Conservation (phyloP, 495 filamentous ascomycete species). For the Podospora tetraspora region DNA sequence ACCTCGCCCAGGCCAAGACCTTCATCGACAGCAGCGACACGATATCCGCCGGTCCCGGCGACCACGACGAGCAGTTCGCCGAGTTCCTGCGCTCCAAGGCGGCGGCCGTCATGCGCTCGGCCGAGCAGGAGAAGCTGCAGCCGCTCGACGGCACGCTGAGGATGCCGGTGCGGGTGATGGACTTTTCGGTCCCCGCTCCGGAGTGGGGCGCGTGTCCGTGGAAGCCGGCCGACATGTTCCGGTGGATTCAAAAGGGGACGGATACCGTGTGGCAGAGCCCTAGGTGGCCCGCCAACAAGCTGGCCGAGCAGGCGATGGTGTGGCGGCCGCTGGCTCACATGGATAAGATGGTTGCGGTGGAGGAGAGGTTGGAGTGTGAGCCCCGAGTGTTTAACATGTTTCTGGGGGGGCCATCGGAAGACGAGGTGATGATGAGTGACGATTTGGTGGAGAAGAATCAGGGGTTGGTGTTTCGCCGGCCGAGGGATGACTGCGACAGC, state of each 20-base stretch:
- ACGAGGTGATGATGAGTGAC: slow-evolving; percentile 32
- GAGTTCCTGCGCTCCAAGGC: slow-evolving; percentile 44
- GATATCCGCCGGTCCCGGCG: slow-evolving; percentile 3
- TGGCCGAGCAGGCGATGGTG: slow-evolving; percentile 40
- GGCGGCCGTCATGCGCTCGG: slow-evolving; percentile 32
- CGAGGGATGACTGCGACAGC: slow-evolving; percentile 44
- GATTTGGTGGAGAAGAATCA: slow-evolving; percentile 49
- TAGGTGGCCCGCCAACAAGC: slow-evolving; percentile 40
- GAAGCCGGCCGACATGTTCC: slow-evolving; percentile 24
- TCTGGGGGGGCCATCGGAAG: slow-evolving; percentile 15
- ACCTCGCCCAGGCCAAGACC: slow-evolving; percentile 21
- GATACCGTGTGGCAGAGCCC: slow-evolving; percentile 22
- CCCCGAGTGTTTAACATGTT: slow-evolving; percentile 17
- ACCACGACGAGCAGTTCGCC: slow-evolving; percentile 38
- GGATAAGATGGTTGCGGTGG: slow-evolving; percentile 23
- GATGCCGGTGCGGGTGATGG: slow-evolving; percentile 53
- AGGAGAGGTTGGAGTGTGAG: slow-evolving; percentile 33
- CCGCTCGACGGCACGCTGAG: slow-evolving; percentile 53
- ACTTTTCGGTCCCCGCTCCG: slow-evolving; percentile 51
- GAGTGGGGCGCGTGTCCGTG: slow-evolving; percentile 47
- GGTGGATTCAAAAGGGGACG: slow-evolving; percentile 27
- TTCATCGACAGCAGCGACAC: slow-evolving; percentile 23
- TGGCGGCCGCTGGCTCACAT: slow-evolving; percentile 44
- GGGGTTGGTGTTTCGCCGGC: slow-evolving; percentile 48
- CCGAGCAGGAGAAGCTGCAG: slow-evolving; percentile 60